Percentiles rank a stretch among this genome's conserved stretches.
These are phyloP conservation scores for Cladosporium austrohemisphaericum DNA, from an alignment of 2,329 filamentous ascomycete genomes.

Conservation along the genomic window DNA sequence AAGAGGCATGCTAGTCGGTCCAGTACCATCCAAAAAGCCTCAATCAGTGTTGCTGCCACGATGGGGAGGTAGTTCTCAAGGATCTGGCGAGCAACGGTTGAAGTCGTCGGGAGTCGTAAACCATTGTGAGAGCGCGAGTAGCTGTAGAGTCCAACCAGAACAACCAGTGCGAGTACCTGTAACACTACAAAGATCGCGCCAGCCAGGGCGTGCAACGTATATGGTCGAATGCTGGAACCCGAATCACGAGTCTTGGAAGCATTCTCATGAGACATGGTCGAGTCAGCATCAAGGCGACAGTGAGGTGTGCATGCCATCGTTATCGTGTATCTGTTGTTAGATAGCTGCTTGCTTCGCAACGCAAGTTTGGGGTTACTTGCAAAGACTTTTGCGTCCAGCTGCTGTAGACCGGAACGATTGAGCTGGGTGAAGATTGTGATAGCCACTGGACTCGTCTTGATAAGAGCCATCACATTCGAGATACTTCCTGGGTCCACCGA, in stretches of 20 bases:
- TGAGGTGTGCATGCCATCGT: too few relatives aligned
- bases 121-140: conserved; percentile 21
- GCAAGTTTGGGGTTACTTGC: too few relatives aligned
- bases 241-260: neutral
- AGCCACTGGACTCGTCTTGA: too few relatives aligned
- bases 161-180: neutral
- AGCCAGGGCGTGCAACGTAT: neutral
- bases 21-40: conserved; percentile 55
- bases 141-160: neutral
- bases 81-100: conserved; percentile 38
- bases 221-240: neutral
- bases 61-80: conserved; percentile 53
- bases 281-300: neutral
- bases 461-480: too few relatives aligned
- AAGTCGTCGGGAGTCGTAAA: conserved; percentile 34
- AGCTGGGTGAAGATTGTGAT: too few relatives aligned
- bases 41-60: conserved; percentile 51
- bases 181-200: neutral
- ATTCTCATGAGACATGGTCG: neutral
- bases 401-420: too few relatives aligned
- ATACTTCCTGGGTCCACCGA: too few relatives aligned
- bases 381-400: too few relatives aligned
- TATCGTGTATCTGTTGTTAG: too few relatives aligned
- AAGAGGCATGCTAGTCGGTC: conserved; percentile 53
- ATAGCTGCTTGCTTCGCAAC: too few relatives aligned